Conservation (phyloP, 2,329 filamentous ascomycete species). For the Hirsutella thompsonii region DNA sequence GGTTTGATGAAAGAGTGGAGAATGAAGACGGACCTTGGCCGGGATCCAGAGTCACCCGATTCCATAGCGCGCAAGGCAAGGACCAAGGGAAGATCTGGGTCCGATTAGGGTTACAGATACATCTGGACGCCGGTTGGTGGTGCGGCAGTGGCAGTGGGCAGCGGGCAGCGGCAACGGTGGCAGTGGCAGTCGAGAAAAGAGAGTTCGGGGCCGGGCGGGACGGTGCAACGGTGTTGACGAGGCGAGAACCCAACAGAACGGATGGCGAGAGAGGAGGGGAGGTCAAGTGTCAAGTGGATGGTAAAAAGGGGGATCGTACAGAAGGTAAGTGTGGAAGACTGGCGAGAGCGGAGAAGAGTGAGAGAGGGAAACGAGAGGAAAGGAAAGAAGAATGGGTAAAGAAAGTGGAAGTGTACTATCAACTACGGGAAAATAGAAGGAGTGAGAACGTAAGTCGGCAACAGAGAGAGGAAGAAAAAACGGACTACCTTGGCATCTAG, state of each 20-base stretch:
- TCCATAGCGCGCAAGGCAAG: slow-evolving; percentile 25
- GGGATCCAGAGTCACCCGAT: slow-evolving; percentile 23
- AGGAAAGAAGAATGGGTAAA: background rate
- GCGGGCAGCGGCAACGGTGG: too few species aligned
- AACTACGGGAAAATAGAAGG: too few species aligned
- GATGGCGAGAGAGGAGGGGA: background rate
- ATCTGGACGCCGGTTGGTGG: slow-evolving; percentile 3
- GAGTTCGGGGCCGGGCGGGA: background rate
- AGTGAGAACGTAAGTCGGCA: too few species aligned
- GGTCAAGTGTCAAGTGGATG: too few species aligned
- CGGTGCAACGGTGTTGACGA: too few species aligned
- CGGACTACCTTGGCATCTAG: too few species aligned
- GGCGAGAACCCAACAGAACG: too few species aligned
- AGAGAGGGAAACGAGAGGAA: background rate
- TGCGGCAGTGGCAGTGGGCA: too few species aligned
- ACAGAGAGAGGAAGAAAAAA: too few species aligned
- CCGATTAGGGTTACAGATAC: slow-evolving; percentile 21
- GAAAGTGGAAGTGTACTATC: background rate
- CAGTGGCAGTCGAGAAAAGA: too few species aligned
- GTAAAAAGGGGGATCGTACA: too few species aligned
- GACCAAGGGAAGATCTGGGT: slow-evolving; percentile 21
- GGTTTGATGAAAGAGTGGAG: slow-evolving; percentile 7
- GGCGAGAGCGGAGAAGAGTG: background rate
- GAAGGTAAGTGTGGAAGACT: background rate
- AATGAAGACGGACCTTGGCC: slow-evolving; percentile 21